These are phyloP conservation scores for Cutaneotrichosporon daszewskae DNA, from an alignment of 1,284 basidiomycete species.

Conservation along the genomic window DNA sequence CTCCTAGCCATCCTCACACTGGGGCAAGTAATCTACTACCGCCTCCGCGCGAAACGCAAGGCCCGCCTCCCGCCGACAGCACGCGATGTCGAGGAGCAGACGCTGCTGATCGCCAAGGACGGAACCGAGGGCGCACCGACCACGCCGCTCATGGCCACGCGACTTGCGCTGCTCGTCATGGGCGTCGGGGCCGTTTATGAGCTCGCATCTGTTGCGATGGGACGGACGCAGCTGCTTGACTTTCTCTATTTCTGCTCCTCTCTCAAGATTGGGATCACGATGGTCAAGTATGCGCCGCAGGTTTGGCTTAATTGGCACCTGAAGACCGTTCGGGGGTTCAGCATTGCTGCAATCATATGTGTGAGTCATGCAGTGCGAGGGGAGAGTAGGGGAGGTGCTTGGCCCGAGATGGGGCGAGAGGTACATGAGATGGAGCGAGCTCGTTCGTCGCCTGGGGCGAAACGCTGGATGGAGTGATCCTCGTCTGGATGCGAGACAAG, in stretches of 20 bases:
- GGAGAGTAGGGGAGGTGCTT: too few species aligned
- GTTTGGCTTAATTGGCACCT: conserved; percentile 38
- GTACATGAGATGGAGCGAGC: too few species aligned
- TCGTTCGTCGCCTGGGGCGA: too few species aligned
- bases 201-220: conserved; percentile 22
- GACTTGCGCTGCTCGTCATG: conserved; percentile 25
- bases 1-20: conserved; percentile 30
- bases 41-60: conserved; percentile 7
- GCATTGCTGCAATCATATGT: conserved; percentile 33
- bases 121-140: conserved; percentile 9
- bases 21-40: conserved; percentile 32
- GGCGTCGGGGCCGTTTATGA: conserved; percentile 19
- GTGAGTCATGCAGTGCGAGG: conserved; percentile 18
- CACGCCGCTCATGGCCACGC: conserved; percentile 21
- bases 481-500: too few species aligned
- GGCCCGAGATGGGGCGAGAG: too few species aligned
- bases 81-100: conserved; percentile 12
- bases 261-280: conserved; percentile 40
- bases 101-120: conserved; percentile 5
- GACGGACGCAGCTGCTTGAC: conserved; percentile 36
- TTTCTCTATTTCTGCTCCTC: conserved; percentile 41
- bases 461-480: too few species aligned
- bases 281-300: conserved; percentile 47
- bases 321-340: conserved; percentile 39
- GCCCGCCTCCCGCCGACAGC: not conserved